Conservation (phyloP, 768 basidiomycete species). For the Lactifluus echinatus region DNA sequence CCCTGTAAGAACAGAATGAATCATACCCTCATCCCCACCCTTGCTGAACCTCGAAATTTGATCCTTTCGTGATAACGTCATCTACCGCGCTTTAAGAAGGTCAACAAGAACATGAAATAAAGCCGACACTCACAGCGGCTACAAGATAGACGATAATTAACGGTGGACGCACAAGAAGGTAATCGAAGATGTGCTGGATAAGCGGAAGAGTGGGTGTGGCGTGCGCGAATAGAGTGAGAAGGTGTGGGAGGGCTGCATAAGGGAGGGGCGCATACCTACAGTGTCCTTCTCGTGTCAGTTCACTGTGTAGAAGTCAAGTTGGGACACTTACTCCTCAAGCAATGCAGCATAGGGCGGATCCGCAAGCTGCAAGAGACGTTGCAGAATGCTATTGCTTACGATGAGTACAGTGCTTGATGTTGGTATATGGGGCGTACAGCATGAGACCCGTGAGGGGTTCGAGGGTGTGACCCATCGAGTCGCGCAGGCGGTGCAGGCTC, state of each 20-base stretch:
- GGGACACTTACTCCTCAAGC: slow-evolving; percentile 49
- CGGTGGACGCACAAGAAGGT: slow-evolving; percentile 74
- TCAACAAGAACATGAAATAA: not conserved
- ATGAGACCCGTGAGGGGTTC: slow-evolving; percentile 80
- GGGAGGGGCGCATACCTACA: slow-evolving; percentile 67
- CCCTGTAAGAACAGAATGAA: slow-evolving; percentile 64
- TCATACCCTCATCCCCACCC: slow-evolving; percentile 75
- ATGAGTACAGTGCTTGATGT: slow-evolving; percentile 49
- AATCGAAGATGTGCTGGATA: slow-evolving; percentile 90
- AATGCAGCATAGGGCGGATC: slow-evolving; percentile 63
- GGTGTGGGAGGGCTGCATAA: slow-evolving; percentile 83
- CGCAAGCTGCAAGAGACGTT: slow-evolving; percentile 59
- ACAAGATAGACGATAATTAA: slow-evolving; percentile 75
- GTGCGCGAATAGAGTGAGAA: slow-evolving; percentile 87
- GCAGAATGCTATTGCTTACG: slow-evolving; percentile 48
- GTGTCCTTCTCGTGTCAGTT: not conserved
- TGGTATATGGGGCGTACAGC: slow-evolving; percentile 39
- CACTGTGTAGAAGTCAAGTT: not conserved
- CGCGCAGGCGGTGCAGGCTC: slow-evolving; percentile 69
- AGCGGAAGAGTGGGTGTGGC: slow-evolving; percentile 85
- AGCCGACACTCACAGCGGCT: slow-evolving; percentile 53
- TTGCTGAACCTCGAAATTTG: slow-evolving; percentile 52
- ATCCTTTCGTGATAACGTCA: slow-evolving; percentile 63
- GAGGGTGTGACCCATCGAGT: slow-evolving; percentile 80
- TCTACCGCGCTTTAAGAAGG: slow-evolving; percentile 32